Evolutionary conservation across 2,329 filamentous ascomycete species (phyloP).

Genomic region (Monosporascus ibericus): DNA sequence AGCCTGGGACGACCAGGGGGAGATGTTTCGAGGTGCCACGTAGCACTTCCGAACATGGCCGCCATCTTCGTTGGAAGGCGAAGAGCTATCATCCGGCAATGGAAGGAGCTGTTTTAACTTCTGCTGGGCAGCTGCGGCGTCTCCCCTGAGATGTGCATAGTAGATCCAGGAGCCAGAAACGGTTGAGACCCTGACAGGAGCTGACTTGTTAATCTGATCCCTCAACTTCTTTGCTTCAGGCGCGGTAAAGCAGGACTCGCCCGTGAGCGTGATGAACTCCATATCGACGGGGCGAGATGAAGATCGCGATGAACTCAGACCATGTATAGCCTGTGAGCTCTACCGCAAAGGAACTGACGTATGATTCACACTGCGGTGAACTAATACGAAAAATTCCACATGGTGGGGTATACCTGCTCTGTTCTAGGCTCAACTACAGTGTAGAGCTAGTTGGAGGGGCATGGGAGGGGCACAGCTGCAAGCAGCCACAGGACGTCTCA

Average conservation of each 20-base stretch:
- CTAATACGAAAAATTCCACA: too few species aligned
- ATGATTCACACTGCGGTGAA: too few species aligned
- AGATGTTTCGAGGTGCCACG: conserved; percentile 76
- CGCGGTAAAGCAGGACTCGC: conserved; percentile 43
- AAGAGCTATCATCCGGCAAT: conserved; percentile 18
- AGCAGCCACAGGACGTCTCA: too few species aligned
- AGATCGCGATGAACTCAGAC: too few species aligned
- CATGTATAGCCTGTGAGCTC: too few species aligned
- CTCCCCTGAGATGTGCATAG: conserved; percentile 56
- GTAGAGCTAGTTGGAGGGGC: too few species aligned
- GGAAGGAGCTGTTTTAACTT: conserved; percentile 40
- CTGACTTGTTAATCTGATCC: conserved; percentile 34
- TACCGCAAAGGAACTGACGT: too few species aligned
- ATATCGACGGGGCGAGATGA: conserved; percentile 8
- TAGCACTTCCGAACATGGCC: conserved; percentile 36
- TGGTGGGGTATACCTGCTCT: too few species aligned
- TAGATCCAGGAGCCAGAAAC: conserved; percentile 56
- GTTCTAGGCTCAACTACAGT: too few species aligned
- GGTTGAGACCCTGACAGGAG: conserved; percentile 36
- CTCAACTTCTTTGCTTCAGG: conserved; percentile 39
- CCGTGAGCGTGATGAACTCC: conserved; percentile 24
- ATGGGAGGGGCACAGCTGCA: too few species aligned
- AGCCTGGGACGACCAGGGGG: conserved; percentile 95
- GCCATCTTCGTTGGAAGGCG: conserved; percentile 13
- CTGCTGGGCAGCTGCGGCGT: conserved; percentile 35